phyloP scores from a whole-genome alignment of 306 rosid species.

The Malus fusca region DNA sequence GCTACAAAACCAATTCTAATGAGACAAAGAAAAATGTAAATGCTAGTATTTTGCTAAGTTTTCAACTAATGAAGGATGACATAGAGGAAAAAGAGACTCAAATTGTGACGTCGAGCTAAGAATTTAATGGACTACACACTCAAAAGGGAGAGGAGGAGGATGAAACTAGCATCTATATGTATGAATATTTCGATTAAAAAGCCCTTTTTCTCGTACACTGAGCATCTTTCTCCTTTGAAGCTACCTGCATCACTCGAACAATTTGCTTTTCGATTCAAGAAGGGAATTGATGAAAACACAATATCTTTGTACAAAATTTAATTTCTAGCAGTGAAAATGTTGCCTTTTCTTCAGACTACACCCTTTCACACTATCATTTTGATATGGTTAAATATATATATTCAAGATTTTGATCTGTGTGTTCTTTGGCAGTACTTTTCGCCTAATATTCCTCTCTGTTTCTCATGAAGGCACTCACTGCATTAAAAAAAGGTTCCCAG shows the following conservation, averaged over 20 bases:
- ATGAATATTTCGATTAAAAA: background rate
- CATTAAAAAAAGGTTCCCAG: conserved; percentile 72
- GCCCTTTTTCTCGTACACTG: background rate
- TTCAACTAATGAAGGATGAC: background rate
- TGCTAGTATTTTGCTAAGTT: too few relatives aligned
- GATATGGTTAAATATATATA: conserved; percentile 1
- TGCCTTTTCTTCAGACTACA: background rate
- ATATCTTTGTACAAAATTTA: background rate
- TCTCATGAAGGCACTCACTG: conserved; percentile 57
- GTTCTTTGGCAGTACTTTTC: background rate
- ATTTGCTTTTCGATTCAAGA: background rate
- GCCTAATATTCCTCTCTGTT: conserved; percentile 14
- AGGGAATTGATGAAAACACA: background rate
- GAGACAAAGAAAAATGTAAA: too few relatives aligned
- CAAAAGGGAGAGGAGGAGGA: background rate
- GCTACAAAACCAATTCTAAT: background rate
- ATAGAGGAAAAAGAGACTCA: background rate
- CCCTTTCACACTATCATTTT: background rate
- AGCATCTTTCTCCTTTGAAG: background rate
- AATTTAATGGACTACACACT: background rate
- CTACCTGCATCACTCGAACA: background rate
- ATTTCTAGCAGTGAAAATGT: background rate
- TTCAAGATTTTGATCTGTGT: conserved; percentile 4
- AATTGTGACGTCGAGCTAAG: background rate
- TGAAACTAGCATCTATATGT: background rate